A percentile compares a stretch with the other conserved stretches of the same genome.
Conservation (phyloP, 345 rosid species). For the Brassica rapa region DNA sequence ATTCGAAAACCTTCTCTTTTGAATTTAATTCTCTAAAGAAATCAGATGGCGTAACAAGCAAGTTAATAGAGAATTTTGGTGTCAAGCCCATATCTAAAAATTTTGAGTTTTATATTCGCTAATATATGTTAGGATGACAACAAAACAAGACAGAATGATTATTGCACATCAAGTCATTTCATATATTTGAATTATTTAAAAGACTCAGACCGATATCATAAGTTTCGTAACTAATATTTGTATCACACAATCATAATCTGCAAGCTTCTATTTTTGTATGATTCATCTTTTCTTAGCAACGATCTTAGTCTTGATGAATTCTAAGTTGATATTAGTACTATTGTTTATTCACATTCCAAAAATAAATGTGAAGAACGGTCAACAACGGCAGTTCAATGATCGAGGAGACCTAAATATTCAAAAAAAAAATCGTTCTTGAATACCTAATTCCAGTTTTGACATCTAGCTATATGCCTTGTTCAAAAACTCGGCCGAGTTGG, state of each 20-base stretch:
- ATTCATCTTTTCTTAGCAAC: neutral
- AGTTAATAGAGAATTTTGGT: constrained; percentile 23
- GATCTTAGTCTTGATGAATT: neutral
- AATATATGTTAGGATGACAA: neutral
- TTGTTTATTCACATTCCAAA: neutral
- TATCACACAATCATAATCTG: neutral
- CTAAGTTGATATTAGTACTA: neutral
- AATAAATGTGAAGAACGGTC: neutral
- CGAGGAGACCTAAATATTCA: neutral
- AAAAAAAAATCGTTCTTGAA: neutral
- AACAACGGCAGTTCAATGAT: neutral
- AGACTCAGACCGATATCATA: neutral
- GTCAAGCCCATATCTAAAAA: neutral
- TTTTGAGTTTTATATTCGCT: neutral
- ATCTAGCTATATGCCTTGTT: neutral
- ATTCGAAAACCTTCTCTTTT: constrained; percentile 7
- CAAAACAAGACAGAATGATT: neutral
- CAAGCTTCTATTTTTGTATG: neutral
- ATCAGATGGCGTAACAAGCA: constrained; percentile 10
- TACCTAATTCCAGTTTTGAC: neutral
- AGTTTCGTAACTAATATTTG: neutral
- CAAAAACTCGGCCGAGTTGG: too few relatives aligned
- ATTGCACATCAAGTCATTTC: neutral
- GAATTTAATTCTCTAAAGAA: constrained; percentile 11
- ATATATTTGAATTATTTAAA: neutral